phyloP scores from a whole-genome alignment of 306 rosid genomes.

The Pterocarpus macrocarpus region DNA sequence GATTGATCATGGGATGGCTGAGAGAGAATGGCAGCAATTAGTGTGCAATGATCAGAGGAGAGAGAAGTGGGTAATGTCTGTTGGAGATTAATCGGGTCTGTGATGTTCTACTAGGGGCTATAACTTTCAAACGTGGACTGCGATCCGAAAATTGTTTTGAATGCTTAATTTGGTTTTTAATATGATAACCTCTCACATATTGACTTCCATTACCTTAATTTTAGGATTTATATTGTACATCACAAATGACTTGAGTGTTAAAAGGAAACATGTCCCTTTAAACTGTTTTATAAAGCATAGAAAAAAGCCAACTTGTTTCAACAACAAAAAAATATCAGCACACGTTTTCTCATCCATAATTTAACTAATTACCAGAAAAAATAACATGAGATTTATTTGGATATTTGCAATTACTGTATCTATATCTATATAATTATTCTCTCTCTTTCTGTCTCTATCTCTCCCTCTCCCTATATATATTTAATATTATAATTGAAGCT shows the following conservation, averaged over 20 bases:
- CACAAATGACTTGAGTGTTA: neutral
- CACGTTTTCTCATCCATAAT: neutral
- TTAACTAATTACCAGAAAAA: neutral
- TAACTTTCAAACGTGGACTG: conserved; percentile 52
- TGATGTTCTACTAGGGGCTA: conserved; percentile 39
- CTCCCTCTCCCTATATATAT: too few species aligned
- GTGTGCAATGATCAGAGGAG: conserved; percentile 34
- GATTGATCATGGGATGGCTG: conserved; percentile 33
- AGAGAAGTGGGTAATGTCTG: conserved; percentile 24
- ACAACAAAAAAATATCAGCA: neutral
- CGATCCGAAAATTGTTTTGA: conserved; percentile 47
- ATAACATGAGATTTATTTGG: too few species aligned
- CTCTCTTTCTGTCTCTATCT: too few species aligned
- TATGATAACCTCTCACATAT: conserved; percentile 30
- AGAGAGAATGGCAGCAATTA: conserved; percentile 36
- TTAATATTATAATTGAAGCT: too few species aligned
- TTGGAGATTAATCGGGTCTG: conserved; percentile 43
- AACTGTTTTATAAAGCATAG: neutral
- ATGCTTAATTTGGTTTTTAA: conserved; percentile 47
- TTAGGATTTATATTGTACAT: conserved; percentile 30
- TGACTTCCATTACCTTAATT: conserved; percentile 31
- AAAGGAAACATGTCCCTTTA: neutral
- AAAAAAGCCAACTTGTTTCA: neutral
- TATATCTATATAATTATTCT: too few species aligned
- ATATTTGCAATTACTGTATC: too few species aligned